Conservation (phyloP, 164 flowering plant genomes). For the Houttuynia cordata region DNA sequence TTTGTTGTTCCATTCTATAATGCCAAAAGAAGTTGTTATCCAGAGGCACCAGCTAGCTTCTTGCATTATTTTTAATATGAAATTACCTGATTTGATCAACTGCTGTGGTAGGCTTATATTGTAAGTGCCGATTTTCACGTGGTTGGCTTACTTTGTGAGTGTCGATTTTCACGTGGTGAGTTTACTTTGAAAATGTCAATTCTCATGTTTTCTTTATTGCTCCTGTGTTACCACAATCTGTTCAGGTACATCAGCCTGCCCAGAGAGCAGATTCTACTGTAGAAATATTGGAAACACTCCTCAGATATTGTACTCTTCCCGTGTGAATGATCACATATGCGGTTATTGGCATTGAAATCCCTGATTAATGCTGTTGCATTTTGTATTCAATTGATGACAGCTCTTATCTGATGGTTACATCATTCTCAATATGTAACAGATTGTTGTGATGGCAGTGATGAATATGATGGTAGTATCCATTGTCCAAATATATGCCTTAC, state of each 20-base stretch:
- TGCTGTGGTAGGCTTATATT: too few relatives aligned
- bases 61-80: too few relatives aligned
- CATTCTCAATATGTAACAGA: slow-evolving; percentile 23
- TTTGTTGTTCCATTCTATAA: too few relatives aligned
- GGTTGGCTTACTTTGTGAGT: too few relatives aligned
- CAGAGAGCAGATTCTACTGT: slow-evolving; percentile 71
- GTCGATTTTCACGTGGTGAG: background rate
- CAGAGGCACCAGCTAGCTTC: too few relatives aligned
- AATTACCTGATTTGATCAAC: too few relatives aligned
- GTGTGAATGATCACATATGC: slow-evolving; percentile 71
- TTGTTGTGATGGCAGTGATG: slow-evolving; percentile 98
- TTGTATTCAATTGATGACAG: background rate
- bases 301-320: slow-evolving; percentile 60
- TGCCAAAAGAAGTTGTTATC: too few relatives aligned
- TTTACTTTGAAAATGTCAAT: background rate
- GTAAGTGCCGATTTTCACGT: too few relatives aligned
- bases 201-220: background rate
- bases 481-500: slow-evolving; percentile 69
- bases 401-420: background rate
- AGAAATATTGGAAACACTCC: slow-evolving; percentile 70
- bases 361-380: background rate
- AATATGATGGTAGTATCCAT: slow-evolving; percentile 44
- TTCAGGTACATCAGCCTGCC: slow-evolving; percentile 91
- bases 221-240: background rate
- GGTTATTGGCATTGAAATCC: slow-evolving; percentile 29